Evolutionary conservation across 139 green algal genomes (phyloP).

Genomic region (Pleodorina starrii): DNA sequence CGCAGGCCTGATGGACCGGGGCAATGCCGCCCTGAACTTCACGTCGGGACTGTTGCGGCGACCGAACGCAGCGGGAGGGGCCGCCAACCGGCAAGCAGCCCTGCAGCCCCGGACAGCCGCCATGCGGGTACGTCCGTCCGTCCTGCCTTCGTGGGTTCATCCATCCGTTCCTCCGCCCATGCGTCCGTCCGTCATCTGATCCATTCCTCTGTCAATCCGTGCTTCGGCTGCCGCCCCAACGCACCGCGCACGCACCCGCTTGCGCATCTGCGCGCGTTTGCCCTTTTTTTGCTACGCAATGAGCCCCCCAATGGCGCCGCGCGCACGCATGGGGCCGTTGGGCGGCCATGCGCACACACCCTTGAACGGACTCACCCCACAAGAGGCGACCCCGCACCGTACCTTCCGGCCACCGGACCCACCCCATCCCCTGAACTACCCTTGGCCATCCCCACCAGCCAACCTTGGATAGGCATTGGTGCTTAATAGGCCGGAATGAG

Average conservation of each 20-base stretch:
- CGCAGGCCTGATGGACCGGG: constrained; percentile 22
- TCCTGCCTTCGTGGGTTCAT: not conserved
- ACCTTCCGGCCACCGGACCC: too few species aligned
- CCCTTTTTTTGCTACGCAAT: not conserved
- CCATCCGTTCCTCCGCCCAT: not conserved
- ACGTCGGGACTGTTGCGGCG: constrained; percentile 14
- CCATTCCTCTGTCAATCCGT: not conserved
- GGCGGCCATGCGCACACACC: too few species aligned
- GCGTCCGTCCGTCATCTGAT: not conserved
- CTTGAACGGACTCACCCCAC: too few species aligned
- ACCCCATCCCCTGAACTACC: too few species aligned
- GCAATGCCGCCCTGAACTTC: not conserved
- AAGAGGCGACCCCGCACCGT: too few species aligned
- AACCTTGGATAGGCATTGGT: too few species aligned
- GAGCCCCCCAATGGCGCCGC: not conserved
- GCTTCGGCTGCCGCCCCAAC: too few species aligned
- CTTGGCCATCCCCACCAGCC: too few species aligned
- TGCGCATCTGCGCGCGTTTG: not conserved
- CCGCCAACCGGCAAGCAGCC: constrained; percentile 28
- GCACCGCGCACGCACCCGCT: too few species aligned
- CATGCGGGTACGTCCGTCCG: constrained; percentile 54
- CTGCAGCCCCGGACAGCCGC: constrained; percentile 67
- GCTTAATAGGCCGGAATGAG: too few species aligned
- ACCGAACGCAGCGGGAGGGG: constrained; percentile 56
- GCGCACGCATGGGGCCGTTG: too few species aligned